A percentile compares a stretch with the other conserved stretches of the same genome.
Conservation (phyloP, 352 stramenopile genomes). For the Globisporangium cederbergense region DNA sequence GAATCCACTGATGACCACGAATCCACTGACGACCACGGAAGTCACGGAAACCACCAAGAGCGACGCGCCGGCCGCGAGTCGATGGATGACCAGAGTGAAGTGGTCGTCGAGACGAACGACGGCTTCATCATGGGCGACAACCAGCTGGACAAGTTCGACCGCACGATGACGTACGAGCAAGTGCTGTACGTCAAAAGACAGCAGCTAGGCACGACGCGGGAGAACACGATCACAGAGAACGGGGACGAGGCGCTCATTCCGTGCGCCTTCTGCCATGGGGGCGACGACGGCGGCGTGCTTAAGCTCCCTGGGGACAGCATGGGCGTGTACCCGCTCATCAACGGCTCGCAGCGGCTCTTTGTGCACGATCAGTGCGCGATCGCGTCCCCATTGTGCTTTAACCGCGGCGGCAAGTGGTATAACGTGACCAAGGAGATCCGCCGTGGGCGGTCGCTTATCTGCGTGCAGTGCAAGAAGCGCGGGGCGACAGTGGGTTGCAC, state of each 20-base stretch:
- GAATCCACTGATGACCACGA: conserved; percentile 5
- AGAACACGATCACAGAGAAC: conserved; percentile 23
- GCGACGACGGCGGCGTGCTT: conserved; percentile 65
- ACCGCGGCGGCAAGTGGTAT: conserved; percentile 73
- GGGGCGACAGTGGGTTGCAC: conserved; percentile 81
- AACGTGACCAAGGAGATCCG: conserved; percentile 84
- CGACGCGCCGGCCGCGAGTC: conserved; percentile 10
- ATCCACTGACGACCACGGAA: conserved; percentile 6
- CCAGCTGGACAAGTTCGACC: conserved; percentile 78
- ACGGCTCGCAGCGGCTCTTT: conserved; percentile 66
- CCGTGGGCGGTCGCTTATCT: conserved; percentile 61
- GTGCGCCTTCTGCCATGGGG: conserved; percentile 77
- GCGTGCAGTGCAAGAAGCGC: conserved; percentile 63
- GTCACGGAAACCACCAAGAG: conserved; percentile 16
- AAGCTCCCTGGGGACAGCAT: conserved; percentile 77
- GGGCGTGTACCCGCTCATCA: conserved; percentile 68
- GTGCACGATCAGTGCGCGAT: conserved; percentile 87
- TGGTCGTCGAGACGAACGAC: conserved; percentile 81
- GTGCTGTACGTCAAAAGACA: conserved; percentile 58
- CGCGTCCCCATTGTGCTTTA: conserved; percentile 80
- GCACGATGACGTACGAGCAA: conserved; percentile 49
- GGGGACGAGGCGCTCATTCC: conserved; percentile 50
- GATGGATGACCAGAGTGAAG: conserved; percentile 29
- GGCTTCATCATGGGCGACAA: conserved; percentile 82
- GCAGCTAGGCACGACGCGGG: conserved; percentile 26